Conservation (phyloP, 2,329 filamentous ascomycete genomes). For the Leptosphaerulina australis region DNA sequence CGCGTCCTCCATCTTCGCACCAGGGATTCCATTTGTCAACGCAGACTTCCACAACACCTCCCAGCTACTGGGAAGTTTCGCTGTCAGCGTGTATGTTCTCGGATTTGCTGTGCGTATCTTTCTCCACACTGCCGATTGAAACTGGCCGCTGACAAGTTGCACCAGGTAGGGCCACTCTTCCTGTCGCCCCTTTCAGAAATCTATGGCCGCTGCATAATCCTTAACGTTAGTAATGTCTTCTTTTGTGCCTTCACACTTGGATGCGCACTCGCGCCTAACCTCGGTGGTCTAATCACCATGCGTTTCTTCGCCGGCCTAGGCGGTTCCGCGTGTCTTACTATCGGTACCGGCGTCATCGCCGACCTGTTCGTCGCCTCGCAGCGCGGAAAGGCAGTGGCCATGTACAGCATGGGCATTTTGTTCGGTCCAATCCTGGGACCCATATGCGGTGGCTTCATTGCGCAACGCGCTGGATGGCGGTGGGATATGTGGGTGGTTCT, state of each 20-base stretch:
- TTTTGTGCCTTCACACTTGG: conserved; percentile 59
- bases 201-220: conserved; percentile 41
- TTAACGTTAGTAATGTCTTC: conserved; percentile 53
- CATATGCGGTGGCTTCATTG: conserved; percentile 47
- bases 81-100: conserved; percentile 46
- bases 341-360: conserved; percentile 45
- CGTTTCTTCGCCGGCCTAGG: conserved; percentile 41
- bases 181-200: conserved; percentile 45
- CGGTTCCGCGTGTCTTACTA: conserved; percentile 36
- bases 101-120: conserved; percentile 37
- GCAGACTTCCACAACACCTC: conserved; percentile 42
- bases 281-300: conserved; percentile 44
- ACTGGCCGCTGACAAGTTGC: conserved; percentile 11
- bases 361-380: conserved; percentile 43
- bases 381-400: conserved; percentile 41
- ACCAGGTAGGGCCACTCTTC: conserved; percentile 38
- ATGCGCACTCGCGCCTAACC: conserved; percentile 47
- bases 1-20: conserved; percentile 46
- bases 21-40: conserved; percentile 40
- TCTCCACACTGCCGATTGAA: background rate
- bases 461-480: conserved; percentile 42
- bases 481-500: conserved; percentile 48
- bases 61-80: conserved; percentile 37
- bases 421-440: conserved; percentile 44
- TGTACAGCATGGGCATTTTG: conserved; percentile 40